Percentiles rank a stretch among this genome's conserved stretches.
Evolutionary conservation across 768 basidiomycete species (phyloP).

Genomic region (Mycena latifolia): DNA sequence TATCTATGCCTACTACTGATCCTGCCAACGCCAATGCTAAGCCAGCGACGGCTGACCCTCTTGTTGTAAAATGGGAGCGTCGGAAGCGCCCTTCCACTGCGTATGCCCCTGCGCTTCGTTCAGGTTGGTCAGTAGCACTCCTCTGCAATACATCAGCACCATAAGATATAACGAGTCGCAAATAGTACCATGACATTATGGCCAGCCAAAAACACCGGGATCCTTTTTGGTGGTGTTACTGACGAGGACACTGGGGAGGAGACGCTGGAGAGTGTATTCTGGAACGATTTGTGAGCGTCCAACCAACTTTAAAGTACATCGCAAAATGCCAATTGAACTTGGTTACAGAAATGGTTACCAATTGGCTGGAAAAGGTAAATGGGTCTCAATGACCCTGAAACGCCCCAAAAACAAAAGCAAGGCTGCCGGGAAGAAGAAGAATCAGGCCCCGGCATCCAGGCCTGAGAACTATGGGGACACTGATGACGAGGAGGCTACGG

Average conservation of each 20-base stretch:
- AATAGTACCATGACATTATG: constrained; percentile 83
- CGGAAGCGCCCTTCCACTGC: constrained; percentile 79
- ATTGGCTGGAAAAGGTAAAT: constrained; percentile 77
- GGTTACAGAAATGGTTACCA: constrained; percentile 82
- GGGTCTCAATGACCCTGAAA: constrained; percentile 85
- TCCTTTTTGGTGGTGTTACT: constrained; percentile 89
- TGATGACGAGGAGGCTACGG: constrained; percentile 37
- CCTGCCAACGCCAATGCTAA: constrained; percentile 48
- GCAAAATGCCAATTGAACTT: not conserved
- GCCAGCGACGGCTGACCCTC: constrained; percentile 53
- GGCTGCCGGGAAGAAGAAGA: constrained; percentile 58
- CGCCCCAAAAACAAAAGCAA: constrained; percentile 70
- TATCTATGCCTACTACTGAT: constrained; percentile 37
- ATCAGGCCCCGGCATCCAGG: constrained; percentile 25
- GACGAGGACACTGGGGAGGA: constrained; percentile 92
- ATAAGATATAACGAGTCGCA: not conserved
- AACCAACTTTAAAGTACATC: not conserved
- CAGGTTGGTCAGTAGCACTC: constrained; percentile 63
- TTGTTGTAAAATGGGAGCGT: constrained; percentile 86
- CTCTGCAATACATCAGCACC: too few species aligned
- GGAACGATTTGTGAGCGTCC: constrained; percentile 81
- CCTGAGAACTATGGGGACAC: constrained; percentile 22
- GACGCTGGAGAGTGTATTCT: constrained; percentile 85
- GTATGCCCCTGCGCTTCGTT: constrained; percentile 77
- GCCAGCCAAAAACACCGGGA: constrained; percentile 73